phyloP scores from a whole-genome alignment of 352 stramenopile genomes.

The Phytophthora parvispora region DNA sequence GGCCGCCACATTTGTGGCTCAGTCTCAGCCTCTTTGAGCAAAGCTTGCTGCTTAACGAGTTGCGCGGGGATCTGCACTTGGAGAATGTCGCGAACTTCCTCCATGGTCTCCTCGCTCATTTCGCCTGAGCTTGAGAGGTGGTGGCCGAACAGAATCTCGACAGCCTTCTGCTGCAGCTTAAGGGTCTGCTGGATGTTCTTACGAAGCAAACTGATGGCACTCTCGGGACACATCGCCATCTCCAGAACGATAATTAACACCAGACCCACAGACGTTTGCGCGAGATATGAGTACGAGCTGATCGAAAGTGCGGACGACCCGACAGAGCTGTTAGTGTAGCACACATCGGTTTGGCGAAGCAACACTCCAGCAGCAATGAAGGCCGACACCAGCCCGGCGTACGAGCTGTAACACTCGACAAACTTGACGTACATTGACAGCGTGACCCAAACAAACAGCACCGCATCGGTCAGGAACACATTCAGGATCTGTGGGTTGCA shows the following conservation, averaged over 20 bases:
- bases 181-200: constrained; percentile 85
- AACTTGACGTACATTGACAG: constrained; percentile 85
- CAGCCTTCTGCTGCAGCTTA: constrained; percentile 66
- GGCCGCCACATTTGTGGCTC: constrained; percentile 82
- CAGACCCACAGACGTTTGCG: constrained; percentile 82
- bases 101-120: constrained; percentile 64
- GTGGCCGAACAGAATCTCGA: constrained; percentile 77
- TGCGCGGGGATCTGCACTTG: constrained; percentile 66
- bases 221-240: constrained; percentile 74
- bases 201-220: constrained; percentile 70
- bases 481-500: constrained; percentile 54
- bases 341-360: constrained; percentile 71
- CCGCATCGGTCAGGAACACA: constrained; percentile 54
- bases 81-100: constrained; percentile 65
- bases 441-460: constrained; percentile 80
- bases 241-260: constrained; percentile 86
- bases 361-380: constrained; percentile 76
- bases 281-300: constrained; percentile 80
- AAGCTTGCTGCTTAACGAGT: constrained; percentile 63
- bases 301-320: constrained; percentile 62
- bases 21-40: constrained; percentile 70
- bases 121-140: constrained; percentile 64
- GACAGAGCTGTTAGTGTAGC: constrained; percentile 47
- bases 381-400: constrained; percentile 79
- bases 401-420: constrained; percentile 71